A percentile compares a stretch with the other conserved stretches of the same genome.
These are phyloP conservation scores for Pseudogymnoascus sp. DNA, from an alignment of 2,329 filamentous ascomycete species.

Conservation along the genomic window DNA sequence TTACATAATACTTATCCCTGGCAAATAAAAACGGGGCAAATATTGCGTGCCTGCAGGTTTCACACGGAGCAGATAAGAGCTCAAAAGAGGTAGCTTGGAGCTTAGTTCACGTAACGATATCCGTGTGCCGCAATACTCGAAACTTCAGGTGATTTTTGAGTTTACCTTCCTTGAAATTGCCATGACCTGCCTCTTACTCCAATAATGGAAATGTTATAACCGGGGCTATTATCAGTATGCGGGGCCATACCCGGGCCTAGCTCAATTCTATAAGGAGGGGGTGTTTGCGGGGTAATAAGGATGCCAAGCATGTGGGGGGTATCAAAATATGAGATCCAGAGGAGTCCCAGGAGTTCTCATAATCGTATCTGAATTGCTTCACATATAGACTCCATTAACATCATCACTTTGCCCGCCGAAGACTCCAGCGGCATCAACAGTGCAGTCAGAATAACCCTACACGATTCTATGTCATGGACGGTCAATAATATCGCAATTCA, in stretches of 20 bases:
- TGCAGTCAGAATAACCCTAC: neutral
- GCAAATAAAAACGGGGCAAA: neutral
- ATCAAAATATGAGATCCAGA: neutral
- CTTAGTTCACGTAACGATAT: neutral
- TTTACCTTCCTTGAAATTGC: neutral
- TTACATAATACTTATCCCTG: neutral
- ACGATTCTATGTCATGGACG: neutral
- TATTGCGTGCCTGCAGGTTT: neutral
- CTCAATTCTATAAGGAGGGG: neutral
- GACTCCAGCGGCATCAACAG: neutral
- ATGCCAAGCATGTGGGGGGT: neutral
- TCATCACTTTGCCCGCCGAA: neutral
- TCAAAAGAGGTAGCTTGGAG: neutral
- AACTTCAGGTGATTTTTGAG: neutral
- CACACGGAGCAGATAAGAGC: neutral
- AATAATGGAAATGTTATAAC: neutral
- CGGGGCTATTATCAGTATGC: neutral
- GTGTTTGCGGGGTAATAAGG: neutral
- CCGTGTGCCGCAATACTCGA: neutral
- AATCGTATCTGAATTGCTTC: neutral
- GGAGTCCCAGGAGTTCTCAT: neutral
- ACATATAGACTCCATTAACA: neutral
- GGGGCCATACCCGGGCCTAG: neutral
- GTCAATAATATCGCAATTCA: neutral
- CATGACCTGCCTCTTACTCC: neutral